Base-by-base conservation (phyloP, 257 asterid species). In the Catharanthus roseus region DNA sequence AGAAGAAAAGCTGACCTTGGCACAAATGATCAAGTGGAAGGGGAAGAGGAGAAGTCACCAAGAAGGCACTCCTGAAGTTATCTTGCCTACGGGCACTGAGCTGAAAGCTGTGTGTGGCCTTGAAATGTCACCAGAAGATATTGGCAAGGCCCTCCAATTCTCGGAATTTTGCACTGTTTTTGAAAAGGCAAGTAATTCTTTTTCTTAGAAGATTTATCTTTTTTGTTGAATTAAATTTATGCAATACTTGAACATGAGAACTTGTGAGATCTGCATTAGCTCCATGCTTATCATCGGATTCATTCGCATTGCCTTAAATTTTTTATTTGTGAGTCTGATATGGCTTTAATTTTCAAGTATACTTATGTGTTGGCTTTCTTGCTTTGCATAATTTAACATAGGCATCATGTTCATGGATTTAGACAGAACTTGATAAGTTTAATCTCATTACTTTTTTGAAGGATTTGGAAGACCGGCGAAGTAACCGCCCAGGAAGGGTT, bases 111-210 rank as follows among this genome's bases (percentile, higher is more conserved):
- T 92, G 31, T 80, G 78, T 69, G 90, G 87, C 53, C 75, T 78
- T 72, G 88, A 82, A 31, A 68, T 92, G 51, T 76, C 71, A 33
- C 74, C 81, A 28, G 85, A 86, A 82, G 90, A 88, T 70, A 67
- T 83, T 73, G 98, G 97, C 57, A 76, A 83, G 44, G 91, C 92
- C 42, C 76, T 91, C 70, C 99, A 93, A 78, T 91, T 93, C 75
- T 73, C 84, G 74, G 99, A 91, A 77, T 93, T 93, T 72, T 91
- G 95, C 80, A 75, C 84, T n/a, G n/a, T n/a, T n/a, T n/a, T n/a
- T n/a, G n/a, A n/a, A n/a, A n/a, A n/a, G n/a, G n/a, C n/a, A n/a
- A n/a, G n/a, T n/a, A n/a, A n/a, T n/a, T n/a, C n/a, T n/a, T n/a
- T n/a, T n/a, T n/a, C n/a, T n/a, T n/a, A n/a, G n/a, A n/a, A n/a